Evolutionary conservation across 805 yeast genomes (phyloP).

Genomic region (Nematodospora valgi): DNA sequence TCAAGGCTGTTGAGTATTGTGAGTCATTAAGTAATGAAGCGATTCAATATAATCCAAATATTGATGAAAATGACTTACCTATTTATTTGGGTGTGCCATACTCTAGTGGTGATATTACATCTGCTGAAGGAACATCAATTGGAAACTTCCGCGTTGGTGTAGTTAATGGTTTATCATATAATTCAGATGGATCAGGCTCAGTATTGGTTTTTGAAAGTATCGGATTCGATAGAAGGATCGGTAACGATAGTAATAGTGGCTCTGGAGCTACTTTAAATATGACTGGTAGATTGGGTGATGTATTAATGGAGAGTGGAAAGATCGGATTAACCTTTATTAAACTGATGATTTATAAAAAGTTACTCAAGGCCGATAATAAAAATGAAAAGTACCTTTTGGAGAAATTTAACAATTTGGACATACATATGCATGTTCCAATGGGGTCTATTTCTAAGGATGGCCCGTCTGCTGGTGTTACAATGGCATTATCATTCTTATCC

Average conservation of each 20-base stretch:
- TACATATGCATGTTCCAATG: slow-evolving; percentile 51
- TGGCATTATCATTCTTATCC: slow-evolving; percentile 46
- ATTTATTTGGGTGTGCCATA: slow-evolving; percentile 68
- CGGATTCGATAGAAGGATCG: slow-evolving; percentile 47
- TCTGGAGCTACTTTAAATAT: slow-evolving; percentile 44
- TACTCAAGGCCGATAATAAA: slow-evolving; percentile 25
- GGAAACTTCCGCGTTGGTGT: slow-evolving; percentile 61
- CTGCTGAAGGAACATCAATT: slow-evolving; percentile 32
- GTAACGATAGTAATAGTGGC: slow-evolving; percentile 2
- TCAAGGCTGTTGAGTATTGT: slow-evolving; percentile 71
- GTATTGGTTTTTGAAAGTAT: slow-evolving; percentile 76
- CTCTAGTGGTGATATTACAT: slow-evolving; percentile 27
- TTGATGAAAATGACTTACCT: slow-evolving; percentile 55
- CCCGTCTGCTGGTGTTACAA: slow-evolving; percentile 47
- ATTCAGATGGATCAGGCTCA: slow-evolving; percentile 83
- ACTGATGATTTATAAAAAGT: slow-evolving; percentile 42
- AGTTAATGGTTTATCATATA: slow-evolving; percentile 86
- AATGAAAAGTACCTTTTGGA: slow-evolving; percentile 38
- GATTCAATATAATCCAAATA: slow-evolving; percentile 32
- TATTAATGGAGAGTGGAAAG: slow-evolving; percentile 75
- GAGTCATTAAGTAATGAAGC: slow-evolving; percentile 20
- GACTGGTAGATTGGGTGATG: slow-evolving; percentile 83
- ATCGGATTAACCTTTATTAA: slow-evolving; percentile 75
- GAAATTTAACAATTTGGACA: slow-evolving; percentile 51
- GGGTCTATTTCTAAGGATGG: slow-evolving; percentile 48